Percentiles rank a stretch among this genome's conserved stretches.
These are phyloP conservation scores for Posidonia oceanica DNA, from an alignment of 116 monocot genomes.

Conservation along the genomic window DNA sequence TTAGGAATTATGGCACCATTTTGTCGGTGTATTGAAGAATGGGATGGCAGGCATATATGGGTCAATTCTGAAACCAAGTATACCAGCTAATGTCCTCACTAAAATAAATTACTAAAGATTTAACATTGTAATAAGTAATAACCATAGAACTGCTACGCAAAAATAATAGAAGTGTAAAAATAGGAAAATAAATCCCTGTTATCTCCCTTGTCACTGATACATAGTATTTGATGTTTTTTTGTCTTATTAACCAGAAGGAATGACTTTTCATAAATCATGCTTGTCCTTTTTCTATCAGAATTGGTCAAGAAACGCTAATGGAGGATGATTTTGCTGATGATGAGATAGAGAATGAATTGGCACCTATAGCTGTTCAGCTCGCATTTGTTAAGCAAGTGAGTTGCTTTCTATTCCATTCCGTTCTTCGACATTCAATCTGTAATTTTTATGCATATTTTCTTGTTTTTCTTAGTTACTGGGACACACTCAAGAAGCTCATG, in stretches of 20 bases:
- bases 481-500: conserved; percentile 51
- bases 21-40: too few relatives aligned
- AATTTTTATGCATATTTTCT: background rate
- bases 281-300: conserved; percentile 30
- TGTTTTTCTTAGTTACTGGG: conserved; percentile 53
- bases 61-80: too few relatives aligned
- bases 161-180: too few relatives aligned
- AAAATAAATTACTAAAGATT: too few relatives aligned
- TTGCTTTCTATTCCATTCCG: background rate
- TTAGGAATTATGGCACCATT: too few relatives aligned
- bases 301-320: conserved; percentile 88
- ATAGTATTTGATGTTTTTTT: too few relatives aligned
- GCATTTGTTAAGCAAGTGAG: conserved; percentile 81
- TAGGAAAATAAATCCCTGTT: too few relatives aligned
- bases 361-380: conserved; percentile 83
- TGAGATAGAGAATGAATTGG: conserved; percentile 87
- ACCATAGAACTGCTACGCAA: too few relatives aligned
- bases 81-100: too few relatives aligned
- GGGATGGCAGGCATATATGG: too few relatives aligned
- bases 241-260: background rate
- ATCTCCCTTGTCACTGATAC: too few relatives aligned
- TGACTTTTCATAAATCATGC: background rate
- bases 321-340: conserved; percentile 80
- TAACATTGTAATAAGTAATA: too few relatives aligned
- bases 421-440: background rate